Evolutionary conservation across 2,329 filamentous ascomycete genomes (phyloP), one percentile per base, ranked within the genome.

Genomic region (Fusarium sp.): DNA sequence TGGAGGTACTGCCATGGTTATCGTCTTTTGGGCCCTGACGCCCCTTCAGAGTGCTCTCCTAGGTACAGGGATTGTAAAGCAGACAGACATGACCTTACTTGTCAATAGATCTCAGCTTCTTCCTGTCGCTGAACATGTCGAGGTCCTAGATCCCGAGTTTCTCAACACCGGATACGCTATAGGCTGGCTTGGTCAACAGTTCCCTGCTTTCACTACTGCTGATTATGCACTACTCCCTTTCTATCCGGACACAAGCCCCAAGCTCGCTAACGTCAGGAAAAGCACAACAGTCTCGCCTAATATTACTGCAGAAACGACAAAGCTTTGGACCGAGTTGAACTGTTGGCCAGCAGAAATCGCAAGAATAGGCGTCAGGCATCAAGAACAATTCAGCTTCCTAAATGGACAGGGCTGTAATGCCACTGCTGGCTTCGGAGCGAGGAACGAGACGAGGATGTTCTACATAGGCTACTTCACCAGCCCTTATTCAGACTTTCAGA

Each of bases 1-100:
- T 19, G 82, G 84, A 0, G 86, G 87, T 0, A 80, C 82, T 0
- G 81, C 84, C 0, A 85, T 89, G 71, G 79, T 91, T 0, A 49
- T 89, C 0, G 83, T 90, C 0, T 87, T 88, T 6, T 90, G 87
- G 86, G 79, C 84, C 0, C 69, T 91, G 0, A 90, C 88, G 0
- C 89, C 89, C 0, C 72, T 87, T 0, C 88, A 90, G 73, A 85
- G 87, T 32, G 85, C 88, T n/a, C 83, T 90, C 0, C 86, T 91
- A 9, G 85, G 86, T 0, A 82, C 80, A 0, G 75, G 77, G 0
- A 75, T 75, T 0, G 76, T 88, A 1, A 73, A 50, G 0, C 76
- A 79, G 4, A 76, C 68, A 0, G 54, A 73, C 0, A 6, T 32
- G 0, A 18, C 67, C 1, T 25, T 23, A 0, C 64, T 80, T 13